phyloP scores from a whole-genome alignment of 1,284 basidiomycete genomes.

The Coniophora puteana region DNA sequence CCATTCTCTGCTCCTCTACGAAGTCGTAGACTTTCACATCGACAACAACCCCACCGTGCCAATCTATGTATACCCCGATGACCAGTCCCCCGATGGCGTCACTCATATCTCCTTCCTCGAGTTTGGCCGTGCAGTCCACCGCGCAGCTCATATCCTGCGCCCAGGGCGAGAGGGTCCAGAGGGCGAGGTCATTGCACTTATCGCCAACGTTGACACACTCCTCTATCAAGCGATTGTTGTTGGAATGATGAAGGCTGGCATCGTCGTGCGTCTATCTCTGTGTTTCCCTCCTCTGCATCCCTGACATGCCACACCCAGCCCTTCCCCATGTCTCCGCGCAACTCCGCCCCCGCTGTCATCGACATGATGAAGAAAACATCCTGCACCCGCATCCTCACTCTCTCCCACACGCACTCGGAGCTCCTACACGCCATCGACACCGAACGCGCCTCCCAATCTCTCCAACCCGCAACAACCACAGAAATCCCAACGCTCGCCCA shows the following conservation, averaged over 20 bases:
- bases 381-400: slow-evolving; percentile 29
- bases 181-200: slow-evolving; percentile 27
- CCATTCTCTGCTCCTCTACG: slow-evolving; percentile 18
- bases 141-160: slow-evolving; percentile 25
- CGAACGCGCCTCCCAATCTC: slow-evolving; percentile 8
- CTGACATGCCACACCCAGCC: slow-evolving; percentile 19
- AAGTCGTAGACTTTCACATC: slow-evolving; percentile 28
- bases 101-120: slow-evolving; percentile 24
- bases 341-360: slow-evolving; percentile 26
- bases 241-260: slow-evolving; percentile 28
- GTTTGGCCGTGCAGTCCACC: slow-evolving; percentile 30
- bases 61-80: slow-evolving; percentile 16
- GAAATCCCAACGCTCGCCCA: slow-evolving; percentile 27
- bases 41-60: slow-evolving; percentile 21
- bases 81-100: slow-evolving; percentile 5
- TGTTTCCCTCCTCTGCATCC: not conserved
- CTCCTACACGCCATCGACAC: slow-evolving; percentile 23
- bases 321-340: slow-evolving; percentile 31
- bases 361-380: slow-evolving; percentile 25
- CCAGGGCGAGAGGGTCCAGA: slow-evolving; percentile 22
- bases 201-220: slow-evolving; percentile 31
- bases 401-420: slow-evolving; percentile 17
- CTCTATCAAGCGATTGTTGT: slow-evolving; percentile 26
- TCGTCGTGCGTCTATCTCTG: slow-evolving; percentile 16
- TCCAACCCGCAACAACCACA: slow-evolving; percentile 16